Evolutionary conservation across 768 basidiomycete genomes (phyloP).

Genomic region (Panus rudis): DNA sequence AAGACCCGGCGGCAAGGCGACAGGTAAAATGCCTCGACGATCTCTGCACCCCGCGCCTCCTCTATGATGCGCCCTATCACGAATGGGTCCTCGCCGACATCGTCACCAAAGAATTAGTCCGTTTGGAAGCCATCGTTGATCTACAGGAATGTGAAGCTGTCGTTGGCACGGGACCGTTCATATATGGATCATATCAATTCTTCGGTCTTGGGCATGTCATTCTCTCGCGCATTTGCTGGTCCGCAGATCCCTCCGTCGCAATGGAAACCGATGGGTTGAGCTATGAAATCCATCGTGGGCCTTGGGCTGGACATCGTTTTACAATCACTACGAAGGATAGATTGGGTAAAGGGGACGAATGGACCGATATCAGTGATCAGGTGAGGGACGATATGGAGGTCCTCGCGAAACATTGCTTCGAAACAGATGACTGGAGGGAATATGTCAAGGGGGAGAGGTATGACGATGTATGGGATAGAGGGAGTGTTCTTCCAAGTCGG

Average conservation of each 20-base stretch:
- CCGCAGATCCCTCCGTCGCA: neutral
- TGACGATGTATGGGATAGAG: too few species aligned
- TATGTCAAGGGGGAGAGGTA: too few species aligned
- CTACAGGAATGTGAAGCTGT: neutral
- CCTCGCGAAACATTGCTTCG: neutral
- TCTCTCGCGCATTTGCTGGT: slow-evolving; percentile 5
- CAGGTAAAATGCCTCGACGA: too few species aligned
- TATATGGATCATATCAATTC: neutral
- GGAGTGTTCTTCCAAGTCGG: too few species aligned
- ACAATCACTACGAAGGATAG: neutral
- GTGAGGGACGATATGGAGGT: neutral
- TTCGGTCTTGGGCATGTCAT: slow-evolving; percentile 1
- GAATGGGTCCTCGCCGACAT: too few species aligned
- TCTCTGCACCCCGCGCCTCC: too few species aligned
- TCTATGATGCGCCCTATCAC: too few species aligned
- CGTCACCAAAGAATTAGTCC: too few species aligned
- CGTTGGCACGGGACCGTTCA: neutral
- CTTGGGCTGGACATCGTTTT: slow-evolving; percentile 8
- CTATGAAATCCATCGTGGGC: neutral
- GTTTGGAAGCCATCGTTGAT: too few species aligned
- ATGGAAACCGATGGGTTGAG: neutral
- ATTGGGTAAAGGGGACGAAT: neutral
- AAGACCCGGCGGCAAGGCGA: too few species aligned
- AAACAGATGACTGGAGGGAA: neutral
- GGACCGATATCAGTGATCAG: slow-evolving; percentile 5